Base-by-base conservation (phyloP, 495 filamentous ascomycete genomes). In the Clavariopsis aquatica region DNA sequence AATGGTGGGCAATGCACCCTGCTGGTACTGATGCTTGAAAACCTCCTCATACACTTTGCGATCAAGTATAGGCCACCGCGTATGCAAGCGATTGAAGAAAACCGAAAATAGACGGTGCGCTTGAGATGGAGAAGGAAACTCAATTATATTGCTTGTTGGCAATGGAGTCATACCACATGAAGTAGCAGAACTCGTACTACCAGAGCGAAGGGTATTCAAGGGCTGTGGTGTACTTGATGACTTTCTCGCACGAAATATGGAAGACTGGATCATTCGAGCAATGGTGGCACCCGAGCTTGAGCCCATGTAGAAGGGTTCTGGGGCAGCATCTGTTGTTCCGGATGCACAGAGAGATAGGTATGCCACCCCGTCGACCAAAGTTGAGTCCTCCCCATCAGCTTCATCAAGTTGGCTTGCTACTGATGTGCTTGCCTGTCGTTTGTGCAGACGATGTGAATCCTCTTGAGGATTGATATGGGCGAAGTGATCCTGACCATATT, bases 261-360 rank as follows among this genome's bases (percentile, higher is more conserved):
- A 53, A 1, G 62, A 52, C 26, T 59, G 55, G 26, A 65, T 65
- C 62, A 65, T 59, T 8, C 62, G 46, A 4, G 62, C 62, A 23
- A 65, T 65, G 10, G 54, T 59, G 19, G 62, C 62, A 5, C 62
- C 62, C 1, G 62, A 65, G 27, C 62, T 65, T 7, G 62, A 65
- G 0, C 62, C 62, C 47, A 65, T 59, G 34, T 65, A 65, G 34
- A 65, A 65, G 9, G 62, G 62, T 27, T 65, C 55, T 15, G 34
- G 45, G 8, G 54, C 43, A 22, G 62, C 55, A 53, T 65, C 62
- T 1, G 62, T 58, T 7, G 62, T 58, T n/a, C 62, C 62, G 24
- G 62, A 64, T 17, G 62, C 62, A 31, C 62, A 64, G 8, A 64
- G 34, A 15, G 62, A 64, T 20, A 64, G 62, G 43, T 64, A 64